Base-by-base conservation (phyloP, 2,329 filamentous ascomycete genomes). In the Talaromyces sp. region DNA sequence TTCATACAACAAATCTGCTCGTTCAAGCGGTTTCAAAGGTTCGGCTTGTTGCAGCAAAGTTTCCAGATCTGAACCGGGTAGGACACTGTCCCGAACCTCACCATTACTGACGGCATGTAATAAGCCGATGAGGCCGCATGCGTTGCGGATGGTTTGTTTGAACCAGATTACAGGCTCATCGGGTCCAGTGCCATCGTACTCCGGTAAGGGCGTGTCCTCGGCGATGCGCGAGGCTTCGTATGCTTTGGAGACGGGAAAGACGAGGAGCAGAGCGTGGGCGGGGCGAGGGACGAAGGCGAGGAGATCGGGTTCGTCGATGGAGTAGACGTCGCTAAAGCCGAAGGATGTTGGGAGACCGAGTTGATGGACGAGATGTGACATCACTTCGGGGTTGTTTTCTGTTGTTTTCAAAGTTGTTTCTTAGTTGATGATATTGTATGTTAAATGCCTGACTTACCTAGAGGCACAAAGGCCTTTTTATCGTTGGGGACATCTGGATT, bases 91-190 rank as follows among this genome's bases (percentile, higher is more conserved):
- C 64, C 85, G 81, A 0, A 91, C 89, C 1, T 84, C 83, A 0
- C 93, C 93, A 76, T 98, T 99, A 54, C 84, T 84, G 0, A 92
- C 86, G 19, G 89, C 90, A 75, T 98, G 95, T 54, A 98, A 76
- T 33, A 98, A 79, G 0, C 91, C 95, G 82, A 97, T 97, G 52
- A 97, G 81, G 0, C 94, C 94, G 76, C 94, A 98, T 0, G 94
- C 92, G 75, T 98, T 96, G 67, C 90, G 86, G 72, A 98, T 97
- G 0, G 93, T 98, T 81, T 98, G 94, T 71, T 87, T 90, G 84
- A 93, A 98, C 95, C 94, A 99, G 8, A 96, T 73, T 0, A 97
- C 91, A 5, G 91, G 89, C 74, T 97, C 92, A 0, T 72, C 74
- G 0, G 84, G 79, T 1, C 93, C 93, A 19, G 82, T 83, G 50